Conservation (phyloP, 2,329 filamentous ascomycete species). For the Colletotrichum theobromicola region DNA sequence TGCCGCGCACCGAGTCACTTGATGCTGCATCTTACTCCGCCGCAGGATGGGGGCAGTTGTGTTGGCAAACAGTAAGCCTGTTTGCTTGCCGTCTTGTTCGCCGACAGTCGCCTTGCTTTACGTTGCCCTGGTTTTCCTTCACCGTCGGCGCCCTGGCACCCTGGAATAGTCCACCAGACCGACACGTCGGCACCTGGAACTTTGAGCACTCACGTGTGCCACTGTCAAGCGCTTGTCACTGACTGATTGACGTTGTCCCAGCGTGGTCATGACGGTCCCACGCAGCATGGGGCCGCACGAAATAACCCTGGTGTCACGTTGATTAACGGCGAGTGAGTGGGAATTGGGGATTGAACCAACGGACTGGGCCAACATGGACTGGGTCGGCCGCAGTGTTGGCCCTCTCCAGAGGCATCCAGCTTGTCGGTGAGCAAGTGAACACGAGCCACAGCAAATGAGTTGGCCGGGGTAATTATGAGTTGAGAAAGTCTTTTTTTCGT, state of each 20-base stretch:
- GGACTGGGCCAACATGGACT: slow-evolving; percentile 9
- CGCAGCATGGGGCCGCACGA: slow-evolving; percentile 12
- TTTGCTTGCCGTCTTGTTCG: slow-evolving; percentile 8
- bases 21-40: slow-evolving; percentile 19
- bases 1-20: slow-evolving; percentile 16
- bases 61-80: slow-evolving; percentile 17
- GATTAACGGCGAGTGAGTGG: slow-evolving; percentile 17
- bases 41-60: slow-evolving; percentile 14
- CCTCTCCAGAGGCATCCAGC: slow-evolving; percentile 15
- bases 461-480: slow-evolving; percentile 8
- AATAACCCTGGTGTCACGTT: slow-evolving; percentile 18
- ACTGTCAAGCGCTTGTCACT: background rate
- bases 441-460: slow-evolving; percentile 20
- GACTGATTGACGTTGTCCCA: slow-evolving; percentile 8
- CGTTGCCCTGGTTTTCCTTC: slow-evolving; percentile 4
- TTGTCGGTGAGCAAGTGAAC: slow-evolving; percentile 15
- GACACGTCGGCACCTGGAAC: background rate
- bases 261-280: slow-evolving; percentile 2
- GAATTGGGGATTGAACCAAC: slow-evolving; percentile 12
- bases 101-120: background rate
- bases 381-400: slow-evolving; percentile 4
- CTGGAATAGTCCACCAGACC: background rate
- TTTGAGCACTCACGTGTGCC: background rate
- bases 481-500: slow-evolving; percentile 1
- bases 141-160: background rate